Percentiles rank a stretch among this genome's conserved stretches.
These are phyloP conservation scores for Tetrastigma voinierianum DNA, from an alignment of 164 flowering plant genomes.

Conservation along the genomic window DNA sequence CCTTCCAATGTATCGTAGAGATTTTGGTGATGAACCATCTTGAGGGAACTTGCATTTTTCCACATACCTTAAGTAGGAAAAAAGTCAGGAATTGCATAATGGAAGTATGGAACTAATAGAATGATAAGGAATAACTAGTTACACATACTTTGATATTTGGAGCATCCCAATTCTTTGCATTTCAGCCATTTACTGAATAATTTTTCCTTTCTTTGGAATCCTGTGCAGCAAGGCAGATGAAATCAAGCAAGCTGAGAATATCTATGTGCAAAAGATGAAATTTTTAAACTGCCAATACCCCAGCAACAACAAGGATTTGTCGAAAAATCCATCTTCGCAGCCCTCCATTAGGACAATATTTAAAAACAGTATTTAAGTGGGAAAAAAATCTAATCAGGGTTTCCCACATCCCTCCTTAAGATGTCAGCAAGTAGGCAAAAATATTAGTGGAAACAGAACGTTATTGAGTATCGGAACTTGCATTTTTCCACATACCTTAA, in stretches of 20 bases:
- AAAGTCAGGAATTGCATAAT: background rate
- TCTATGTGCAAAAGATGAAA: background rate
- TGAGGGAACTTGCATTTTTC: slow-evolving; percentile 87
- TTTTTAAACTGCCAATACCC: background rate
- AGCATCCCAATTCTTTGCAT: slow-evolving; percentile 95
- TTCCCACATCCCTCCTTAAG: background rate
- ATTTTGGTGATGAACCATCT: slow-evolving; percentile 85
- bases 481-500: too few relatives aligned
- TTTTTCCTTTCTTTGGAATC: slow-evolving; percentile 96
- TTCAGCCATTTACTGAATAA: slow-evolving; percentile 98
- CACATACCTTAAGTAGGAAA: slow-evolving; percentile 58
- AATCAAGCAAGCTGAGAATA: background rate
- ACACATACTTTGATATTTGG: slow-evolving; percentile 81
- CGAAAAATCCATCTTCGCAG: background rate
- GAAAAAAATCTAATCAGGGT: background rate
- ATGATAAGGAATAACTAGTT: background rate
- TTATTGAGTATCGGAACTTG: too few relatives aligned
- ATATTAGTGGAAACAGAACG: background rate
- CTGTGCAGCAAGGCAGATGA: slow-evolving; percentile 30
- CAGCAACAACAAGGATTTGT: background rate
- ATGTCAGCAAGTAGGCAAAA: background rate
- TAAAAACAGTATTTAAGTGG: too few relatives aligned
- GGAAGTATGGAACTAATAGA: slow-evolving; percentile 11
- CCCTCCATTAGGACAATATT: too few relatives aligned
- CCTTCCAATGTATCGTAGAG: slow-evolving; percentile 97